phyloP scores from a whole-genome alignment of 805 yeast genomes.

The Kluyveromyces lactis region DNA sequence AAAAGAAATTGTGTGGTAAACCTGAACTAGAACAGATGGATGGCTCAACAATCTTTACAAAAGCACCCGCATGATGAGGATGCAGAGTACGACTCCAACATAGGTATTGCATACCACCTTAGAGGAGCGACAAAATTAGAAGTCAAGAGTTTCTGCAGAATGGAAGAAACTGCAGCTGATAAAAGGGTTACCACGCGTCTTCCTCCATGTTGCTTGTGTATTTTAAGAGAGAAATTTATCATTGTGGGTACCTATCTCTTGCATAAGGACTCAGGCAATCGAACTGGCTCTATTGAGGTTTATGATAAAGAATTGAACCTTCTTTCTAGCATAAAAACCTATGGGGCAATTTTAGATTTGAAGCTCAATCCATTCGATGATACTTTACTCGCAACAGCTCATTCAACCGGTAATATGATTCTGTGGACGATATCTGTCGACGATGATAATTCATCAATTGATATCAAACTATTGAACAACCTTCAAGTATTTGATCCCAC shows the following conservation, averaged over 20 bases:
- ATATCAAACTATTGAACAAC: conserved; percentile 22
- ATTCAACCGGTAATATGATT: conserved; percentile 69
- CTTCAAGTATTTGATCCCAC: conserved; percentile 41
- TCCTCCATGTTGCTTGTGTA: conserved; percentile 80
- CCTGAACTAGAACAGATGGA: too few relatives aligned
- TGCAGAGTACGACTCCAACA: too few relatives aligned
- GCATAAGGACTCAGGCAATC: conserved; percentile 44
- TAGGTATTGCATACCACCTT: too few relatives aligned
- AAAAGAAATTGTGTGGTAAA: too few relatives aligned
- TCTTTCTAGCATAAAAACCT: conserved; percentile 29
- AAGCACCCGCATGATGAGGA: too few relatives aligned
- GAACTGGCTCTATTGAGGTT: conserved; percentile 58
- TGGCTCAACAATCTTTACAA: too few relatives aligned
- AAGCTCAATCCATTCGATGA: conserved; percentile 54
- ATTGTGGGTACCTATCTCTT: conserved; percentile 78
- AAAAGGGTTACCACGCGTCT: conserved; percentile 35
- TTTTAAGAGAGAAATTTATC: conserved; percentile 40
- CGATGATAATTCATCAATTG: conserved; percentile 9
- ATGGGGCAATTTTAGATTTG: conserved; percentile 69
- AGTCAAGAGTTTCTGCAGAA: too few relatives aligned
- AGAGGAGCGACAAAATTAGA: too few relatives aligned
- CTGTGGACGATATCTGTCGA: conserved; percentile 45
- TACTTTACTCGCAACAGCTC: conserved; percentile 49
- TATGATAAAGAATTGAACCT: conserved; percentile 23
- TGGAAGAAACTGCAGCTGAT: conserved; percentile 13